A percentile compares a stretch with the other conserved stretches of the same genome.
phyloP scores from a whole-genome alignment of 75 land plant genomes.

The Picea glauca region DNA sequence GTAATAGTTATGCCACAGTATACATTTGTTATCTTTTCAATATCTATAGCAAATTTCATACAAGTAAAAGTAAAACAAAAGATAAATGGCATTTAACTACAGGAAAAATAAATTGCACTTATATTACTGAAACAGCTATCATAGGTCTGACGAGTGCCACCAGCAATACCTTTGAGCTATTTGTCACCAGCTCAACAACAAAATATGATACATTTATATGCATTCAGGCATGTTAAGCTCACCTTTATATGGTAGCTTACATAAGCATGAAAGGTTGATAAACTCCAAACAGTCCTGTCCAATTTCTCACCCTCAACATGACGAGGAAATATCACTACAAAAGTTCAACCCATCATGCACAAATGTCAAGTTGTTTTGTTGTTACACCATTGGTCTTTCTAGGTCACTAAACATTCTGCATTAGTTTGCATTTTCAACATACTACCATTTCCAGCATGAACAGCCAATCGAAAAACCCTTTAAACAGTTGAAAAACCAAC shows the following conservation, averaged over 20 bases:
- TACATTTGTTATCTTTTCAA: not conserved
- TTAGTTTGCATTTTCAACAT: not conserved
- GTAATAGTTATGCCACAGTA: not conserved
- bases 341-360: constrained; percentile 3
- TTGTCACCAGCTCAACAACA: not conserved
- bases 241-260: constrained; percentile 99
- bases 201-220: not conserved
- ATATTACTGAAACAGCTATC: not conserved
- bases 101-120: not conserved
- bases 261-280: constrained; percentile 94
- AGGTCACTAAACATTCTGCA: not conserved
- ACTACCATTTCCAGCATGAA: not conserved
- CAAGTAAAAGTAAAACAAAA: not conserved
- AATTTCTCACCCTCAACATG: constrained; percentile 91
- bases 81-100: not conserved
- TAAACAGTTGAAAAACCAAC: not conserved
- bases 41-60: not conserved
- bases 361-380: not conserved
- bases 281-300: constrained; percentile 87
- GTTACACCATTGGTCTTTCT: not conserved
- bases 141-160: not conserved
- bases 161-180: not conserved
- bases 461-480: not conserved
- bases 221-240: not conserved
- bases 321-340: constrained; percentile 81